Percentiles rank a stretch among this genome's conserved stretches.
Evolutionary conservation across 139 green algal species (phyloP).

Genomic region (Closterium sp.): DNA sequence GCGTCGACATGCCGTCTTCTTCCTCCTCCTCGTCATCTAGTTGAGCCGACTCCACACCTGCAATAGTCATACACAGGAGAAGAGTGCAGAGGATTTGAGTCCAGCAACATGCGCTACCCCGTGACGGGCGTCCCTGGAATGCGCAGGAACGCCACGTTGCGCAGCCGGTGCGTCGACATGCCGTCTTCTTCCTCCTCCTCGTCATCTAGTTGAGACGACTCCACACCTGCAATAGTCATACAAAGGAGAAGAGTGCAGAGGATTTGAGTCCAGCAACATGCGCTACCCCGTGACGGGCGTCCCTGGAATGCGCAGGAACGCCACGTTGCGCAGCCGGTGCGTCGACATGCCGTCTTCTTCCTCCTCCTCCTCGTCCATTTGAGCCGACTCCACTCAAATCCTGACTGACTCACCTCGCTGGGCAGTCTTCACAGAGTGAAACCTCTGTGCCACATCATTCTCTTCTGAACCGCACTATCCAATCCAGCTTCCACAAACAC

Average conservation of each 20-base stretch:
- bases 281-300: background rate
- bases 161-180: background rate
- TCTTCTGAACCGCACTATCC: too few relatives aligned
- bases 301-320: too few relatives aligned
- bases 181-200: background rate
- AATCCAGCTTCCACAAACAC: too few relatives aligned
- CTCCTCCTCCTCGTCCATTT: background rate
- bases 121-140: background rate
- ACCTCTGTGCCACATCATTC: background rate
- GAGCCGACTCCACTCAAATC: background rate
- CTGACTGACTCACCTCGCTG: background rate
- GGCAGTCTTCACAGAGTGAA: background rate
- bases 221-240: background rate
- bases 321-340: background rate
- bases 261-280: too few relatives aligned
- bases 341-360: too few relatives aligned
- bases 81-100: background rate
- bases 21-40: background rate
- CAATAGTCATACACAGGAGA: too few relatives aligned
- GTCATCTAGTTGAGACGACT: background rate
- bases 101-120: background rate
- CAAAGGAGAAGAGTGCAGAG: too few relatives aligned
- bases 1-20: background rate
- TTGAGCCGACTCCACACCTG: background rate
- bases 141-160: background rate